phyloP scores from a whole-genome alignment of 1,284 basidiomycete species.

The Wallemia mellicola region DNA sequence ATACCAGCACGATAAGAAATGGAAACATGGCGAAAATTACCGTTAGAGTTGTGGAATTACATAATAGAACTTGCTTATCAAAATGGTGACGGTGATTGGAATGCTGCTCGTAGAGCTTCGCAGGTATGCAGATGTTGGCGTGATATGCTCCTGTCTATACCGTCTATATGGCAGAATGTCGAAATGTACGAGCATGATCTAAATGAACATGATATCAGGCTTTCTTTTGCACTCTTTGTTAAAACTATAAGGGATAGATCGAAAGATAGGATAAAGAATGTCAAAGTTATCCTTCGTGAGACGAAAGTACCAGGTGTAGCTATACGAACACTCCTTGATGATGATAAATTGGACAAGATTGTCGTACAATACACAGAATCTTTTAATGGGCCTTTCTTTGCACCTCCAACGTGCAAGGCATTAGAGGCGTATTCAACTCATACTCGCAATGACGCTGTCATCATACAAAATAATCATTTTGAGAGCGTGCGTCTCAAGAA shows the following conservation, averaged over 20 bases:
- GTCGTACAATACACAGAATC: background rate
- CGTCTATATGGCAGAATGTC: background rate
- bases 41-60: background rate
- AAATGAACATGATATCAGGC: background rate
- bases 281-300: background rate
- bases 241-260: background rate
- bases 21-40: background rate
- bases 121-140: slow-evolving; percentile 3
- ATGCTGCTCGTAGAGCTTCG: background rate
- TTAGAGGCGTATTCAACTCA: too few species aligned
- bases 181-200: background rate
- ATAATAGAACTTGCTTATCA: background rate
- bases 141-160: background rate
- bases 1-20: too few species aligned
- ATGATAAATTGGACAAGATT: too few species aligned
- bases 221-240: background rate
- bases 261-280: too few species aligned
- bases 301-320: background rate
- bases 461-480: background rate
- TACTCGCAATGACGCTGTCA: background rate
- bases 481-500: background rate
- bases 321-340: background rate
- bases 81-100: slow-evolving; percentile 2
- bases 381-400: background rate
- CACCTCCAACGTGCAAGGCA: background rate